A percentile compares a stretch with the other conserved stretches of the same genome.
Conservation (phyloP, 257 asterid species). For the Petrea volubilis region DNA sequence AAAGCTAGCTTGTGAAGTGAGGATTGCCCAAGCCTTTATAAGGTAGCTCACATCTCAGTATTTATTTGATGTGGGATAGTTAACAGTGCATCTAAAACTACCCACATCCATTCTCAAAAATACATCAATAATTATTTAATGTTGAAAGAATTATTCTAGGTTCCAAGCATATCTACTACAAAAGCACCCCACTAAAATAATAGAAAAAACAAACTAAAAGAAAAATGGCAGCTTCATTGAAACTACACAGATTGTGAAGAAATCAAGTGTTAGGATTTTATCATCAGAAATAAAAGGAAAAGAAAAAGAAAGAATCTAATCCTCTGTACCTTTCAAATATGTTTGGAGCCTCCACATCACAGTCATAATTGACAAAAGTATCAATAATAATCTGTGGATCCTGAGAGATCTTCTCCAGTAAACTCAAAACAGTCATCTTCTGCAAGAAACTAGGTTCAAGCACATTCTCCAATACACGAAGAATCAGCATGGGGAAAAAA, state of each 20-base stretch:
- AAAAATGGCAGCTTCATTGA: constrained; percentile 6
- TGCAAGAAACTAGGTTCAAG: constrained; percentile 98
- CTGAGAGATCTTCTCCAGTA: constrained; percentile 79
- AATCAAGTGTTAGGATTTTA: constrained; percentile 10
- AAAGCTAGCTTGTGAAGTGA: too few species aligned
- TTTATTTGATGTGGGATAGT: too few species aligned
- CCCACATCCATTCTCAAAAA: background rate
- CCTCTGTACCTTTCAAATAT: constrained; percentile 81
- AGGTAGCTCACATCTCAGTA: too few species aligned
- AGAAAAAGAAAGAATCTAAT: constrained; percentile 2
- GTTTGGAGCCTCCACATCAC: constrained; percentile 99
- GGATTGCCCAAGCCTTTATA: too few species aligned
- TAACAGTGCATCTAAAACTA: background rate
- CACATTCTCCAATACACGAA: constrained; percentile 97
- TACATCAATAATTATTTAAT: background rate
- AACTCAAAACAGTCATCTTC: constrained; percentile 90
- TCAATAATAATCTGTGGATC: constrained; percentile 85
- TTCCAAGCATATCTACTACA: background rate
- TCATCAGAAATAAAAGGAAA: background rate
- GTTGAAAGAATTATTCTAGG: background rate
- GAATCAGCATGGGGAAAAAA: constrained; percentile 94
- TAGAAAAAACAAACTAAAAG: background rate
- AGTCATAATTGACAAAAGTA: constrained; percentile 91
- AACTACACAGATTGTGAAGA: constrained; percentile 11
- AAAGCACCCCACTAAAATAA: background rate